phyloP scores from a whole-genome alignment of 179 eudicot species.

The Amaranthus tricolor region DNA sequence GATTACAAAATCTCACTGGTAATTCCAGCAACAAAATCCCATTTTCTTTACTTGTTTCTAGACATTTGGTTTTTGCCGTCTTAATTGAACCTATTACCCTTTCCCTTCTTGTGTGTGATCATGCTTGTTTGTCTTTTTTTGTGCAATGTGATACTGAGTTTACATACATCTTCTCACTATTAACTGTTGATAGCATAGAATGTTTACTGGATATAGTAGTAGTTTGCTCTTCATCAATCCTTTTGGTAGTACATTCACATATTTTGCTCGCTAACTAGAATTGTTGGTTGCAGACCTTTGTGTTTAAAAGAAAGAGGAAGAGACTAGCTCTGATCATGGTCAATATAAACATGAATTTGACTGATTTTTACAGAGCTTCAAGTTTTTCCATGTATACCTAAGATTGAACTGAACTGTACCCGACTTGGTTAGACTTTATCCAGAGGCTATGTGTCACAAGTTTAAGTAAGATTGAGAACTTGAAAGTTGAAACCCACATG shows the following conservation, averaged over 20 bases:
- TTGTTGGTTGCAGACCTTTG: too few relatives aligned
- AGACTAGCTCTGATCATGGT: too few relatives aligned
- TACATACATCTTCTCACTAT: background rate
- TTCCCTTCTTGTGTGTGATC: background rate
- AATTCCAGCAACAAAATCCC: slow-evolving; percentile 3
- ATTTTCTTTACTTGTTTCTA: background rate
- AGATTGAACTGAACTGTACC: too few relatives aligned
- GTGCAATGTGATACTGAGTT: background rate
- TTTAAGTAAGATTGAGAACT: too few relatives aligned
- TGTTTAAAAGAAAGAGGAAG: too few relatives aligned
- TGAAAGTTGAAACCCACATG: too few relatives aligned
- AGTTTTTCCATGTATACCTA: too few relatives aligned
- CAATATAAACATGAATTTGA: too few relatives aligned
- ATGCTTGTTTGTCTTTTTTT: background rate
- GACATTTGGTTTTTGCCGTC: background rate
- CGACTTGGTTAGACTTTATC: too few relatives aligned
- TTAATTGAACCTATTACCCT: background rate
- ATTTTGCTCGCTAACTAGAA: too few relatives aligned
- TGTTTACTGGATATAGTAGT: background rate
- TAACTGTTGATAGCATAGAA: background rate
- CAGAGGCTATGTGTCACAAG: too few relatives aligned
- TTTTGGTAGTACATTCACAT: background rate
- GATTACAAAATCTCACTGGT: slow-evolving; percentile 84
- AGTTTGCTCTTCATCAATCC: background rate
- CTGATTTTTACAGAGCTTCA: too few relatives aligned